phyloP scores from a whole-genome alignment of 352 stramenopile genomes.

The Pythium brassicae region DNA sequence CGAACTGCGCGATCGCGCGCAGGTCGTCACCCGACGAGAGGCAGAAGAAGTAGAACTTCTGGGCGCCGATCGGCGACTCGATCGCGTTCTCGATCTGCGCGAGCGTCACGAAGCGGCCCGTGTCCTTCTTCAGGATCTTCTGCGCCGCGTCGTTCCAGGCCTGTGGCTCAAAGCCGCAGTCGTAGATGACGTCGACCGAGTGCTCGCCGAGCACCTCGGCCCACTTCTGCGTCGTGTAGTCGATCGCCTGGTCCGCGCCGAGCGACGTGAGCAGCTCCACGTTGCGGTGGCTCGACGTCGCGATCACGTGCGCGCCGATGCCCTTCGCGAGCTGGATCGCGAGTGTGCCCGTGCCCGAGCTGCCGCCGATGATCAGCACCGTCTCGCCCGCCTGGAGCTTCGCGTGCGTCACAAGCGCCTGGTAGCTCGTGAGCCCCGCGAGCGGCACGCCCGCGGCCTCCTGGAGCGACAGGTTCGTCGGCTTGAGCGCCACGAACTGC shows the following conservation, averaged over 20 bases:
- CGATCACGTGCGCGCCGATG: constrained; percentile 42
- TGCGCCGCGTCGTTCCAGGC: constrained; percentile 26
- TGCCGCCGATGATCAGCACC: constrained; percentile 40
- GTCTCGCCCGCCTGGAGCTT: constrained; percentile 18
- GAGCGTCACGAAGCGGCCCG: constrained; percentile 26
- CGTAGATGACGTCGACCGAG: constrained; percentile 19
- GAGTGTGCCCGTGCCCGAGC: constrained; percentile 34
- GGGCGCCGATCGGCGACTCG: constrained; percentile 42
- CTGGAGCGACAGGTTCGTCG: constrained; percentile 12
- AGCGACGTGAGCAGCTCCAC: constrained; percentile 33
- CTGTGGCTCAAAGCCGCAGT: constrained; percentile 17
- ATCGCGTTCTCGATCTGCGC: constrained; percentile 19
- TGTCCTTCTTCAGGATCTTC: constrained; percentile 23
- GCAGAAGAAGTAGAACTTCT: neutral
- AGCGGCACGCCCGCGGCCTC: constrained; percentile 20
- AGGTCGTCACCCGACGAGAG: neutral
- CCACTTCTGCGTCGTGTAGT: constrained; percentile 41
- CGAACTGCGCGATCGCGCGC: neutral
- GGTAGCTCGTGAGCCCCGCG: constrained; percentile 20
- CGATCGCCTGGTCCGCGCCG: constrained; percentile 36
- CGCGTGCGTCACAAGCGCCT: constrained; percentile 13
- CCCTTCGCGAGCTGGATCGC: constrained; percentile 46
- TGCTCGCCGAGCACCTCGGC: constrained; percentile 10
- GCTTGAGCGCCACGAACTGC: constrained; percentile 26
- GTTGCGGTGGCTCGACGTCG: constrained; percentile 54